Conservation (phyloP, 2,329 filamentous ascomycete species). For the Xylaria sp. region DNA sequence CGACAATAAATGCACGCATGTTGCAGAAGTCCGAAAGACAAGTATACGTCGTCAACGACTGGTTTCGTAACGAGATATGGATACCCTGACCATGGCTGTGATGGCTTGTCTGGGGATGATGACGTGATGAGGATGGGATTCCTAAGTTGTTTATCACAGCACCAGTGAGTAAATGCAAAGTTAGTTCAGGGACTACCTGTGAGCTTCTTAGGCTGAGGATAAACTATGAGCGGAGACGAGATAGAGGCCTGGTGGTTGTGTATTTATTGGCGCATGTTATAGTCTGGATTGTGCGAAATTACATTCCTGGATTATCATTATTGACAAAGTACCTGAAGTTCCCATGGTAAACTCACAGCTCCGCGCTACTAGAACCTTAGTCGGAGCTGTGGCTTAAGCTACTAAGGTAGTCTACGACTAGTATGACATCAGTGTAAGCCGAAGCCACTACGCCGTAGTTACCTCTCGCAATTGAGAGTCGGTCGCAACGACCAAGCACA, state of each 20-base stretch:
- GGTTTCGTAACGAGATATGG: slow-evolving; percentile 29
- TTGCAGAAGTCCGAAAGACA: slow-evolving; percentile 37
- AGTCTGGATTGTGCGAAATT: slow-evolving; percentile 31
- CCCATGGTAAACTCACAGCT: neutral
- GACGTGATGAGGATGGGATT: slow-evolving; percentile 20
- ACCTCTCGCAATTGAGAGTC: neutral
- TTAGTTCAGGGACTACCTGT: slow-evolving; percentile 3
- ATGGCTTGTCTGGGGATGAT: slow-evolving; percentile 23
- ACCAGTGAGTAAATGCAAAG: slow-evolving; percentile 13
- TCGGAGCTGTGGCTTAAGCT: neutral
- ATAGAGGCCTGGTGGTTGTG: slow-evolving; percentile 12
- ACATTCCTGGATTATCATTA: slow-evolving; percentile 25
- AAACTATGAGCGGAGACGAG: slow-evolving; percentile 16
- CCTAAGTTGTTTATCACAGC: slow-evolving; percentile 14
- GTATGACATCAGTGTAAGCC: neutral
- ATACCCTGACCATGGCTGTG: slow-evolving; percentile 11
- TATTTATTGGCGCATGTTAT: slow-evolving; percentile 25
- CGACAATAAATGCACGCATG: slow-evolving; percentile 40
- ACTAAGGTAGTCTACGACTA: no score
- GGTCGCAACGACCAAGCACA: neutral
- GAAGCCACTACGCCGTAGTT: neutral
- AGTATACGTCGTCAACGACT: slow-evolving; percentile 31
- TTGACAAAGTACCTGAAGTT: neutral
- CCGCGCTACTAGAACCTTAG: neutral
- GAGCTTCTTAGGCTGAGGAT: slow-evolving; percentile 17